Percentiles rank a stretch among this genome's conserved stretches.
Conservation (phyloP, 2,329 filamentous ascomycete species). For the Thelonectria olida region DNA sequence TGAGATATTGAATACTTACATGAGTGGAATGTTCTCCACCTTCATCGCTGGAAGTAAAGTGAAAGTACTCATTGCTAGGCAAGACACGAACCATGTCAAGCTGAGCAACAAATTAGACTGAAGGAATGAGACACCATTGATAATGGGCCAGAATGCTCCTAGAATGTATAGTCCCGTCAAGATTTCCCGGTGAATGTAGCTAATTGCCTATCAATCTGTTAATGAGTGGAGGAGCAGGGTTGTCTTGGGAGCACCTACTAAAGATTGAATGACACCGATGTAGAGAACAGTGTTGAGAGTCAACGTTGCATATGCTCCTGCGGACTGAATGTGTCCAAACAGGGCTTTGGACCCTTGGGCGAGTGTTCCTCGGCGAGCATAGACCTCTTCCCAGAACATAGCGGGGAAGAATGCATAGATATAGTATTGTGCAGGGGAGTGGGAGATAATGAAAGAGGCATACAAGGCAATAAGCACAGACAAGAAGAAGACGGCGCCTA, state of each 20-base stretch:
- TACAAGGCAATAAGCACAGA: constrained; percentile 80
- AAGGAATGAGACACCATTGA: constrained; percentile 79
- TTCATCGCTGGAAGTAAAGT: constrained; percentile 91
- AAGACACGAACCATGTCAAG: constrained; percentile 78
- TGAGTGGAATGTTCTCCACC: constrained; percentile 76
- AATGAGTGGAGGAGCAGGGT: not conserved
- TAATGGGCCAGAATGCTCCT: constrained; percentile 79
- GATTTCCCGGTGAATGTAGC: constrained; percentile 90
- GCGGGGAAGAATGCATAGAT: constrained; percentile 92
- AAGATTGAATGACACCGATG: constrained; percentile 78
- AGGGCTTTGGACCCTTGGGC: constrained; percentile 72
- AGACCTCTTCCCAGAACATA: constrained; percentile 96
- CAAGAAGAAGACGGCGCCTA: constrained; percentile 73
- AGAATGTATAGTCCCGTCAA: constrained; percentile 83
- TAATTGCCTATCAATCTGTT: constrained; percentile 72
- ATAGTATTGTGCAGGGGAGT: constrained; percentile 87
- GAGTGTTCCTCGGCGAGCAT: constrained; percentile 77
- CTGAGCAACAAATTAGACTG: constrained; percentile 70
- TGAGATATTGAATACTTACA: constrained; percentile 61
- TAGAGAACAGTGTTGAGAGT: constrained; percentile 72
- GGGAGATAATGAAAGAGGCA: constrained; percentile 80
- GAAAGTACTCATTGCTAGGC: constrained; percentile 86
- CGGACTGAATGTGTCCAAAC: constrained; percentile 73
- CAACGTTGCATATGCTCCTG: constrained; percentile 66
- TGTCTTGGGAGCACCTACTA: constrained; percentile 61